Evolutionary conservation across 2,329 filamentous ascomycete species (phyloP), one percentile per base, ranked within the genome.

Genomic region (Plenodomus tracheiphilus): DNA sequence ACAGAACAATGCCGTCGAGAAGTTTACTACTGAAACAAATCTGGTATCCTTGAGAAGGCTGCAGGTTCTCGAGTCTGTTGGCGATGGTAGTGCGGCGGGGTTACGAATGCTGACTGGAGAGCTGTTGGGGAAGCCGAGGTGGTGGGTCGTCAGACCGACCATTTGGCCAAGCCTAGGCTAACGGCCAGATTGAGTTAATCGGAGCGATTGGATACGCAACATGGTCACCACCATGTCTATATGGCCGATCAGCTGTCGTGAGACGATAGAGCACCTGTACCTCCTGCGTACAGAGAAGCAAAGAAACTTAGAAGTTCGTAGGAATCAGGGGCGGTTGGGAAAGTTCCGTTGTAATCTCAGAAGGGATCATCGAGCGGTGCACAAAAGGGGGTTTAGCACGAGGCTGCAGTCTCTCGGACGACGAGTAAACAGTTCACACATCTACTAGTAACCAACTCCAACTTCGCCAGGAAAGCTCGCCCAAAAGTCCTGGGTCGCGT

Each of bases 401-500:
- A n/a, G n/a, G n/a, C n/a, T n/a, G n/a, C n/a, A n/a, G n/a, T n/a
- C n/a, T 32, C 8, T 32, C 13, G 13, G 6, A 11, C 6, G 22
- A 25, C 22, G 15, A 32, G 13, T 11, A 32, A 32, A 32, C 8
- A 8, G 28, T 11, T 11, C 4, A 32, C 4, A 32, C 28, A 11
- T 32, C 22, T 41, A 35, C 41, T 49, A 21, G 47, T 65, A 69
- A 3, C 64, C 68, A 17, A 65, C 66, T 16, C 69, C 70, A 5
- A 73, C 71, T 42, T 74, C 70, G 4, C 71, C 70, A 0, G 70
- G 70, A 40, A 74, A 73, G 18, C 65, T 66, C 13, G 61, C 69
- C 70, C 71, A 74, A 34, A 74, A 74, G 6, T 73, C 71, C 46
- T 73, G 69, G 21, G 71, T 73, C 8, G 68, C 68, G 45, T 62